phyloP scores from a whole-genome alignment of 2,329 filamentous ascomycete species.

The Botrytis galanthina region DNA sequence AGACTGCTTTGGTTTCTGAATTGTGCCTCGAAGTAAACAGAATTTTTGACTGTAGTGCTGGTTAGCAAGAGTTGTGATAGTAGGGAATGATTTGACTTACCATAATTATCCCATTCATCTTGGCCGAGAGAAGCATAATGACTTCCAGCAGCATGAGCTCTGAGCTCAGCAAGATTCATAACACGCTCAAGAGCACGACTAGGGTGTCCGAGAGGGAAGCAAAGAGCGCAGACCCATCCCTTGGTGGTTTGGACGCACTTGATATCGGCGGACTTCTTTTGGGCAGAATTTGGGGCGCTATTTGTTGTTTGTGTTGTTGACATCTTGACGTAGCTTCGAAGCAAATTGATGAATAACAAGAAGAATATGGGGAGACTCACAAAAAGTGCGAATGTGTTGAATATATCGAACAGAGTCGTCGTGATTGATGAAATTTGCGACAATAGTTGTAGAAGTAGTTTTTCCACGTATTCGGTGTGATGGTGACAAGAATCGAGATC shows the following conservation, averaged over 20 bases:
- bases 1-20: not conserved
- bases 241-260: constrained; percentile 9
- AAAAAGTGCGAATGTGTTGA: not conserved
- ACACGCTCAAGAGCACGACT: constrained; percentile 9
- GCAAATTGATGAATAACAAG: not conserved
- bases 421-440: not conserved
- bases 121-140: constrained; percentile 7
- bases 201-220: constrained; percentile 5
- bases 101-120: not conserved
- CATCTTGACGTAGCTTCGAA: not conserved
- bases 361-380: not conserved
- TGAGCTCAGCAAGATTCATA: not conserved
- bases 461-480: not conserved
- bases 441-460: not conserved
- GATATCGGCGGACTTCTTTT: not conserved
- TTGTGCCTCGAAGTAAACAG: constrained; percentile 13
- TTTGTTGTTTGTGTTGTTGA: not conserved
- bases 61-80: not conserved
- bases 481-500: not conserved
- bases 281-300: not conserved
- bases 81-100: not conserved
- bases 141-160: not conserved
- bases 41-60: not conserved
- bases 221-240: constrained; percentile 17
- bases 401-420: not conserved